Evolutionary conservation across 805 yeast genomes (phyloP), one percentile per base, ranked within the genome.

Genomic region (Suhomyces kilbournensis): DNA sequence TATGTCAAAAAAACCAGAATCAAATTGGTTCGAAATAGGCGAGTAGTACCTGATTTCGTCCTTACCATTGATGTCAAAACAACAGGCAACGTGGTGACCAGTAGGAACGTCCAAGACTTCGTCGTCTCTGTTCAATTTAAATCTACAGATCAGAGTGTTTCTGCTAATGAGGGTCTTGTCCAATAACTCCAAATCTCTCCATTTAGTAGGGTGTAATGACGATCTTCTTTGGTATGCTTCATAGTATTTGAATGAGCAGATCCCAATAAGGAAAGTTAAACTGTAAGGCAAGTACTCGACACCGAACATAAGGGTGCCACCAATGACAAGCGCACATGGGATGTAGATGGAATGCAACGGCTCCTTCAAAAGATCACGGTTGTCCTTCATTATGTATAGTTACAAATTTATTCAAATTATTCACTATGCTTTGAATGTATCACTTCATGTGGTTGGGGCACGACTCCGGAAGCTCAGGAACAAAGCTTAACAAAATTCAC

Each of bases 311-410:
- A 72, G 65, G 3, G 84, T 77, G 35, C 96, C 96, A 30, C 78
- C 75, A 7, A 85, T 42, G 46, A 87, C 76, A 48, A 88, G 75
- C 2, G 74, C 81, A 23, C 79, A 68, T 5, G 96, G 96, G 57
- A 88, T 87, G 64, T 81, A 83, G 48, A 88, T 80, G 17, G 92
- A 90, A 61, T 88, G 96, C 43, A 88, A 67, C 5, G 92, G 91
- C 50, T 85, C 81, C 62, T 85, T 83, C 53, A 86, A 73, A 44
- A 86, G 70, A 49, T 82, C 83, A 57, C 79, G 67, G 35, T 78
- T 76, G 54, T 75, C 78, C 47, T 77, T 75, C 60, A 57, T 57
- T 17, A 10, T 49, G 32, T 20, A 7, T 15, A 12, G 17, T 28
- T n/a, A 32, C 35, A 32, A 32, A 14, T 32, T 32, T 7, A n/a